These are phyloP conservation scores for Cafeteria roenbergensis DNA, from an alignment of 108 stramenopile species.

Conservation along the genomic window DNA sequence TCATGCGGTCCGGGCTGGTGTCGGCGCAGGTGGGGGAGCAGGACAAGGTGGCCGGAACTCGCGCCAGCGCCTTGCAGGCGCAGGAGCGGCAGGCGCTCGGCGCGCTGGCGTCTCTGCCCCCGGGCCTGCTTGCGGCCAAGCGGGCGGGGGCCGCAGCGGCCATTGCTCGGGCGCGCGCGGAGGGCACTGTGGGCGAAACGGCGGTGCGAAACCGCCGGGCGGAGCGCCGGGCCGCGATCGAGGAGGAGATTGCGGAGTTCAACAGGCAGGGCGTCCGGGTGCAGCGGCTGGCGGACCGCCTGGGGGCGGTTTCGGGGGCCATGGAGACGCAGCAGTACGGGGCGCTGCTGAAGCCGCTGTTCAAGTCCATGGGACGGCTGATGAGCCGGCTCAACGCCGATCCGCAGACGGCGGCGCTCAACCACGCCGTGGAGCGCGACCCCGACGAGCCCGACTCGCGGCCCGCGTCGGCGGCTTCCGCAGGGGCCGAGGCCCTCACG, in stretches of 20 bases:
- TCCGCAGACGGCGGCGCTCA: background rate
- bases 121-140: background rate
- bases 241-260: slow-evolving; percentile 12
- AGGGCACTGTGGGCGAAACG: background rate
- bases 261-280: background rate
- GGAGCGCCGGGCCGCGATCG: slow-evolving; percentile 4
- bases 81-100: background rate
- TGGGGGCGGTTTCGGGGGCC: slow-evolving; percentile 11
- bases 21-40: background rate
- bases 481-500: background rate
- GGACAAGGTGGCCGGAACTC: background rate
- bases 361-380: background rate
- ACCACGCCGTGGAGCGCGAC: background rate
- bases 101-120: background rate
- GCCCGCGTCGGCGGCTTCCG: background rate
- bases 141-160: background rate
- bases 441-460: background rate
- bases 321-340: slow-evolving; percentile 22
- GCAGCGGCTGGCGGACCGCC: slow-evolving; percentile 1
- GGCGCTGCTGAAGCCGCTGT: slow-evolving; percentile 15
- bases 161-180: background rate
- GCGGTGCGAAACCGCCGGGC: background rate
- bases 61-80: background rate
- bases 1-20: background rate
- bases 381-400: background rate